Evolutionary conservation across 2,329 filamentous ascomycete species (phyloP).

Genomic region (Microdochium paspali): DNA sequence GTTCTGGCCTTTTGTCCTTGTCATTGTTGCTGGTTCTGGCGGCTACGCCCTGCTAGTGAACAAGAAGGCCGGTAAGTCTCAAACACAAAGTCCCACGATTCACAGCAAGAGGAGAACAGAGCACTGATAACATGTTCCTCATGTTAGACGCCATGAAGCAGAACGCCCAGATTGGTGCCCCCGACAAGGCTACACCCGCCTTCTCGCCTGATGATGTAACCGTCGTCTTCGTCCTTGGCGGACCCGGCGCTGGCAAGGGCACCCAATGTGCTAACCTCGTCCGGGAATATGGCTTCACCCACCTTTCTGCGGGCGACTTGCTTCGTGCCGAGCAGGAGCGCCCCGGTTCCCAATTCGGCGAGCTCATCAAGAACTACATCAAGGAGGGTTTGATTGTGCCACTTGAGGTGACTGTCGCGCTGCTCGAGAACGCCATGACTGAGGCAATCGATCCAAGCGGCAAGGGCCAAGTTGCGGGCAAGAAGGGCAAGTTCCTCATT

Average conservation of each 20-base stretch:
- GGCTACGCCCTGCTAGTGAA: constrained; percentile 43
- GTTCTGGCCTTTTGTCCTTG: constrained; percentile 47
- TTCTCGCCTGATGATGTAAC: constrained; percentile 72
- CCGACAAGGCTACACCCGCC: constrained; percentile 51
- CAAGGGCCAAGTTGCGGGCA: constrained; percentile 14
- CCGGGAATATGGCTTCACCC: constrained; percentile 78
- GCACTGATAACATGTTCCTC: not conserved
- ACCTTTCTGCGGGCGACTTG: constrained; percentile 88
- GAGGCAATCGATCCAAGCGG: constrained; percentile 46
- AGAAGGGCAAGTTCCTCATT: constrained; percentile 64
- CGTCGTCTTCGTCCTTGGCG: constrained; percentile 94
- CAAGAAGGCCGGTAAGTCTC: constrained; percentile 33
- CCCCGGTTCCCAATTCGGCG: constrained; percentile 76
- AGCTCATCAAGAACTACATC: constrained; percentile 89
- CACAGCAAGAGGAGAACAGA: not conserved
- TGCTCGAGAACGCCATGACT: constrained; percentile 90
- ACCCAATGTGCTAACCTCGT: constrained; percentile 91
- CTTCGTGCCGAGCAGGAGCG: constrained; percentile 89
- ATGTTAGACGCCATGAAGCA: constrained; percentile 20
- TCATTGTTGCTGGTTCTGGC: constrained; percentile 36
- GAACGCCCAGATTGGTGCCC: constrained; percentile 33
- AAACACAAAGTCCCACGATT: not conserved
- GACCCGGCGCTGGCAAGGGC: constrained; percentile 91
- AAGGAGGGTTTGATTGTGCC: constrained; percentile 91
- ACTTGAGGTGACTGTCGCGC: constrained; percentile 94